Conservation (phyloP, 2,329 filamentous ascomycete species). For the Thielaviopsis euricoi region DNA sequence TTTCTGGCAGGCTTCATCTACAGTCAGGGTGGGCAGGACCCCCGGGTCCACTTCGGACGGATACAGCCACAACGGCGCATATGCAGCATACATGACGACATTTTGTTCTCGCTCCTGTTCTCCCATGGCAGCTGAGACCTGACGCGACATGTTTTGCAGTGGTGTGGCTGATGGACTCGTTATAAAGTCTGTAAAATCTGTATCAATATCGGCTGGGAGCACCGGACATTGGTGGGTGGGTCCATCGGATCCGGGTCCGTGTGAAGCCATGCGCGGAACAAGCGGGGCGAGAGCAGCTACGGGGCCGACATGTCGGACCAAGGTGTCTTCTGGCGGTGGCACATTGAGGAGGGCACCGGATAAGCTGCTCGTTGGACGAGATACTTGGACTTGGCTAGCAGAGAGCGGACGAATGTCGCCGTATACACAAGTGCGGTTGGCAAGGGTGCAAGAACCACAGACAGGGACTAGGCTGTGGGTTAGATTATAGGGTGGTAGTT, state of each 20-base stretch:
- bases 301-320: neutral
- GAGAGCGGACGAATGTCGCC: neutral
- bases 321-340: neutral
- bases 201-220: neutral
- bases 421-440: neutral
- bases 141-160: neutral
- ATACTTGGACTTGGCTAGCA: neutral
- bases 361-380: neutral
- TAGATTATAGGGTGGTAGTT: neutral
- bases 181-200: neutral
- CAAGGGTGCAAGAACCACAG: neutral
- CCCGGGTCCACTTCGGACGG: neutral
- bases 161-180: neutral
- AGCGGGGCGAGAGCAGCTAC: neutral
- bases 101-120: neutral
- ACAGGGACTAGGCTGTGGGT: neutral
- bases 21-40: neutral
- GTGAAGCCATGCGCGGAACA: neutral
- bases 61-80: neutral
- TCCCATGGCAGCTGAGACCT: neutral
- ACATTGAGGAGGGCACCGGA: neutral
- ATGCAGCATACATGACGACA: neutral
- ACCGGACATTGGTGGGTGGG: neutral
- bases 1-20: neutral
- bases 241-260: neutral